Conservation (phyloP, 352 stramenopile species). For the Globisporangium uncinulatum region DNA sequence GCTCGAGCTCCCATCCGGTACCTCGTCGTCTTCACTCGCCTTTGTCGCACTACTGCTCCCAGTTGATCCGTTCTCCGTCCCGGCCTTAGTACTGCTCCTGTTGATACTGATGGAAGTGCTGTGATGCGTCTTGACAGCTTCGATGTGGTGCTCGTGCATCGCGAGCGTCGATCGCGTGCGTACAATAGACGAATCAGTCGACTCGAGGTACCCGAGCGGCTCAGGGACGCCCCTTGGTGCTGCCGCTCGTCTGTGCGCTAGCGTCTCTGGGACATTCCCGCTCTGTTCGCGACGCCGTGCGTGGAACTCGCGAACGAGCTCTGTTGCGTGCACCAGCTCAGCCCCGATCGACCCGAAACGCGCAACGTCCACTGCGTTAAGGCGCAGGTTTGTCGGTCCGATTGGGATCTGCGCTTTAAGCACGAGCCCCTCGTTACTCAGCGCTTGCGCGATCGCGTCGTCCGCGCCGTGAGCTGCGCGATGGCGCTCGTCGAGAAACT, state of each 20-base stretch:
- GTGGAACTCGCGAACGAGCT: constrained; percentile 55
- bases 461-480: constrained; percentile 34
- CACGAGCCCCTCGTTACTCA: constrained; percentile 52
- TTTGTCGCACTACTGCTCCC: neutral
- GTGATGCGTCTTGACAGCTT: constrained; percentile 28
- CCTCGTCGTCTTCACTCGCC: neutral
- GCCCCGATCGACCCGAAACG: constrained; percentile 38
- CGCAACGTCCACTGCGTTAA: constrained; percentile 37
- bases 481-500: constrained; percentile 46
- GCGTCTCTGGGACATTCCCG: constrained; percentile 28
- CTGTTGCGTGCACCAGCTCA: constrained; percentile 47
- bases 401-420: constrained; percentile 72
- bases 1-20: no score
- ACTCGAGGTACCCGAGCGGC: constrained; percentile 44
- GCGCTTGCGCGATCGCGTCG: constrained; percentile 29
- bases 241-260: constrained; percentile 11
- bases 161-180: constrained; percentile 46
- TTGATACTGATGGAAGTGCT: neutral
- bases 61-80: neutral
- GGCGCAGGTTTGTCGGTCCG: constrained; percentile 44
- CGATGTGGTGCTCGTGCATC: constrained; percentile 36
- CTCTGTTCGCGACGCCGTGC: constrained; percentile 29
- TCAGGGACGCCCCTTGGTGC: constrained; percentile 19
- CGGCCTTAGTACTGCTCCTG: neutral
- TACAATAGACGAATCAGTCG: constrained; percentile 36